Evolutionary conservation across 1,139 yeast genomes (phyloP), one percentile per base, ranked within the genome.

Genomic region (Tardiomyces depauwii): DNA sequence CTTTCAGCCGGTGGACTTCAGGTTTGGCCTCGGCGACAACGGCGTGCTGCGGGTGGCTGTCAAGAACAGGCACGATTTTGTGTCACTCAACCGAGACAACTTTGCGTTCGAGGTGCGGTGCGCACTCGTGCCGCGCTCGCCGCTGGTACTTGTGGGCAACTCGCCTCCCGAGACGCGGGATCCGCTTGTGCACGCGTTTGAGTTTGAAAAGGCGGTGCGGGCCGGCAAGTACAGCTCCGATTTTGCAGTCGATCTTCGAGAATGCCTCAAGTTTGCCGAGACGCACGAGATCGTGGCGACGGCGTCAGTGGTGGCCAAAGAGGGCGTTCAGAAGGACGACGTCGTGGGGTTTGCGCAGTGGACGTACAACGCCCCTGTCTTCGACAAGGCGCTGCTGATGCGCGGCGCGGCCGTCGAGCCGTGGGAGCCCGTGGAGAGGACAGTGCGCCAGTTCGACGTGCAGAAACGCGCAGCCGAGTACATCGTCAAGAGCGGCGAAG

Each of bases 1-100:
- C 16, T 59, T 60, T 45, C 64, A 63, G 46, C 70, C 70, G 1
- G 58, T 61, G 16, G 40, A 47, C 10, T 47, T 56, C 21, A 47
- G 44, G 14, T 51, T 32, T 14, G 14, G 6, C 2, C 12, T 30
- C 13, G 40, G 23, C 11, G 11, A n/a, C 6, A 16, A 30, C 36
- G n/a, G 16, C 16, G 36, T 30, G 5, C 16, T 14, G 5, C 4
- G 25, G 25, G 36, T 44, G 1, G 18, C 12, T 7, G 33, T 44
- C 32, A 27, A 18, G n/a, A 44, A 44, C 18, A 18, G 18, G 18
- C 41, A 44, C 19, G 33, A 40, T 25, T 44, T 44, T 19, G 10
- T 33, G 1, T 12, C 40, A n/a, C 13, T 44, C 39, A 27, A 38
- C 36, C 4, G 36, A 3, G 36, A 30, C 36, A 30, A 30, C 16